These are phyloP conservation scores for Grigorovia jiainica DNA, from an alignment of 805 yeast species.

Conservation along the genomic window DNA sequence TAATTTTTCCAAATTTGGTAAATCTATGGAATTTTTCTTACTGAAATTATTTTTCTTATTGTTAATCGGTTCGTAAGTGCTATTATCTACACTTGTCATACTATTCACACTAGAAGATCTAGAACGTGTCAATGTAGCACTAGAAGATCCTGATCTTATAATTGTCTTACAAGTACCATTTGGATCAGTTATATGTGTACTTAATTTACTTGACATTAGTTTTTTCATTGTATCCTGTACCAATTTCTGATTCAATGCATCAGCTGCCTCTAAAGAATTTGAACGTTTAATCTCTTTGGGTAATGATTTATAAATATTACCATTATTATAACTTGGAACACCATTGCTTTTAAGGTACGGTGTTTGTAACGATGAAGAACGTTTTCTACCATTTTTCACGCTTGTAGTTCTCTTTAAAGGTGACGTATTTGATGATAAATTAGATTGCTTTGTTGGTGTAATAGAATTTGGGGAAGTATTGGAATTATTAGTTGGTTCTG, in stretches of 20 bases:
- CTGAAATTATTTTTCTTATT: too few relatives aligned
- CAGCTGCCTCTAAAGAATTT: conserved; percentile 24
- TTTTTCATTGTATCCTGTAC: conserved; percentile 18
- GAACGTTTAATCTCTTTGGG: conserved; percentile 14
- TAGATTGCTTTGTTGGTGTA: background rate
- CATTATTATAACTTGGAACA: background rate
- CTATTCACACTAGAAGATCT: conserved; percentile 4
- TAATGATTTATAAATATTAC: conserved; percentile 1
- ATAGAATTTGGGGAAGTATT: background rate
- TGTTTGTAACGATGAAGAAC: conserved; percentile 29
- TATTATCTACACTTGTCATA: background rate
- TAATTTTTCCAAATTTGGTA: background rate
- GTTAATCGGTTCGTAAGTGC: background rate
- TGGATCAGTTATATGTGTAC: background rate
- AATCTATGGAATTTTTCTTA: too few relatives aligned
- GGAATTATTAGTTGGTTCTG: background rate
- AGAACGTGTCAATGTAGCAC: conserved; percentile 1
- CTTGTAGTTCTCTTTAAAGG: background rate
- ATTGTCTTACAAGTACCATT: background rate
- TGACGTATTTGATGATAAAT: background rate
- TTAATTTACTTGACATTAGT: conserved; percentile 6
- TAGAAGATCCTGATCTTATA: background rate
- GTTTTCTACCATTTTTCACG: conserved; percentile 15
- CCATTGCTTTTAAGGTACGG: background rate
- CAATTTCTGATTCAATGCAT: conserved; percentile 19